These are phyloP conservation scores for Melastoma candidum DNA, from an alignment of 441 rosid genomes.

Conservation along the genomic window DNA sequence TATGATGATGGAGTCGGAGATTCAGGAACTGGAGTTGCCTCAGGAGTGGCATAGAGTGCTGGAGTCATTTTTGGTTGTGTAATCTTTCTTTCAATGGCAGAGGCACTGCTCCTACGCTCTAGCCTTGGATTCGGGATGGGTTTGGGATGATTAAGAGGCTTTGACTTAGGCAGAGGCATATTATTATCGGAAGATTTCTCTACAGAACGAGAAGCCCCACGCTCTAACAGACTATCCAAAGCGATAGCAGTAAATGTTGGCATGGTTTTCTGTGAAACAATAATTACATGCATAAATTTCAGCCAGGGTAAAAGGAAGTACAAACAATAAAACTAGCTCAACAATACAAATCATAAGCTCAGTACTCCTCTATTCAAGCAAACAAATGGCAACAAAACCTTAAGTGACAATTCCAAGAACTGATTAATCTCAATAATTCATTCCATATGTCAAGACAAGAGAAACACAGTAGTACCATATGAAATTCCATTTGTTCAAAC, in stretches of 20 bases:
- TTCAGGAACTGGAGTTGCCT: slow-evolving; percentile 66
- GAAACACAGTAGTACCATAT: too few species aligned
- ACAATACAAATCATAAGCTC: too few species aligned
- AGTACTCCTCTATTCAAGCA: too few species aligned
- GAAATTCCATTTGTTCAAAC: too few species aligned
- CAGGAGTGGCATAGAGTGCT: slow-evolving; percentile 78
- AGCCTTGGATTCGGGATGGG: slow-evolving; percentile 28
- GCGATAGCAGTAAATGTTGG: slow-evolving; percentile 81
- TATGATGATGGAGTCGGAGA: slow-evolving; percentile 84
- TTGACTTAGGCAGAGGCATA: slow-evolving; percentile 19
- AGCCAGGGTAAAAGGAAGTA: not conserved
- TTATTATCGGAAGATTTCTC: slow-evolving; percentile 34
- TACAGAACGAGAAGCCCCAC: slow-evolving; percentile 51
- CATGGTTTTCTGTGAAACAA: slow-evolving; percentile 52
- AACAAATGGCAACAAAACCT: too few species aligned
- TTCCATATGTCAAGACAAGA: too few species aligned
- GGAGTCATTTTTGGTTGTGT: slow-evolving; percentile 65
- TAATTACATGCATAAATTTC: not conserved
- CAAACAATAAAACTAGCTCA: not conserved
- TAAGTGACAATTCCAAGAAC: too few species aligned
- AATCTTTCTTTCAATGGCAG: slow-evolving; percentile 34
- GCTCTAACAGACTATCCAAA: slow-evolving; percentile 74
- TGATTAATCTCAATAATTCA: too few species aligned
- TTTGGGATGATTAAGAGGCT: slow-evolving; percentile 9
- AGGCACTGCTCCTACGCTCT: slow-evolving; percentile 27